Base-by-base conservation (phyloP, 345 rosid genomes). In the Melaleuca alternifolia region DNA sequence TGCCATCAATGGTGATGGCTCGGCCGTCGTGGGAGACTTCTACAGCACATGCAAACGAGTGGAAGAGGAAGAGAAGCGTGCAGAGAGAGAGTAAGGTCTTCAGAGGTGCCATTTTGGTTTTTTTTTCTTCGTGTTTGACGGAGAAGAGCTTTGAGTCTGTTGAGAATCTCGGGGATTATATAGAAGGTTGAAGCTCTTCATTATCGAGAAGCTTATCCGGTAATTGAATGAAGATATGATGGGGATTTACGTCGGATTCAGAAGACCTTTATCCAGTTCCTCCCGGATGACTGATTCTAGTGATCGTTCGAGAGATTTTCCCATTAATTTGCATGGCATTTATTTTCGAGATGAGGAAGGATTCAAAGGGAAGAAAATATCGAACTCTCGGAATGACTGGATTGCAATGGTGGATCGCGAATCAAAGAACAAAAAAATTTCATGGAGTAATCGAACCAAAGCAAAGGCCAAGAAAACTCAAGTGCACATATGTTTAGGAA, bases 1-100 rank as follows among this genome's bases (percentile, higher is more conserved):
- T 87, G 65, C 93, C 93, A 84, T 91, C 89, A 57, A 91, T 83
- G 50, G 54, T 86, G 75, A 91, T 84, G 18, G 93, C 93, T 88
- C 84, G 85, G 33, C 84, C 85, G 9, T 88, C 90, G 8, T 84
- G 87, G 8, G 88, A 57, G 21, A 88, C 90, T 2, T 53, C 24
- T 6, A 20, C 28, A 3, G 89, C 89, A 7, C 21, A 50, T 20
- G 51, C 76, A 46, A 28, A 59, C 0, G 24, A 61, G 23, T n/a
- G 65, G 33, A 48, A 46, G 52, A 33, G 13, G 23, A 85, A 50
- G 41, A 85, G 46, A 15, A 83, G 6, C 0, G 85, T 7, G 9
- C 41, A 41, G 41, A 83, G 54, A 83, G 41, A 62, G 77, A 65
- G 77, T 44, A 65, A 20, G 44, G 16, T 10, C 44, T 65, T 65